Evolutionary conservation across 192 early-diverging fungal species (phyloP), one percentile per base, ranked within the genome.

Genomic region (Umbelopsis sp.): DNA sequence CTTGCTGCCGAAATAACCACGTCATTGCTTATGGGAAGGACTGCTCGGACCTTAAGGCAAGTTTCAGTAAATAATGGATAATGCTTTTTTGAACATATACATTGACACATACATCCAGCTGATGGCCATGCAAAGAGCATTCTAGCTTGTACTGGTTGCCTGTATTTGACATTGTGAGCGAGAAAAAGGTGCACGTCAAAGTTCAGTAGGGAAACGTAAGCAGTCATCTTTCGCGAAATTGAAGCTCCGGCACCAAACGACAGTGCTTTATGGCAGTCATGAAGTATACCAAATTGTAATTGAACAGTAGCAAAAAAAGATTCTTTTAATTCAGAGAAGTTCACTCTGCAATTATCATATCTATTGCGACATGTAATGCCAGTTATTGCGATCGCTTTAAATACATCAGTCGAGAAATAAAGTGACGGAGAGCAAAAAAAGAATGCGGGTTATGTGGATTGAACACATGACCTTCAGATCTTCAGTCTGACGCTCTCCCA

Each of bases 1-100:
- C 92, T 86, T 3, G 93, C 90, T 4, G 86, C 91, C 1, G 93
- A 91, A 17, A 91, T 75, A 20, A 97, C 72, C 5, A 84, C 36
- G 68, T 87, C 81, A 73, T 83, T 81, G 43, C 84, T 83, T 3
- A 87, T 81, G 3, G 86, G 77, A 24, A 78, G 79, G 1, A 96
- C 76, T 11, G 88, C 93, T 41, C 88, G 87, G 44, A 95, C 93
- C 91, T 93, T 4, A 66, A 43, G 24, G 14, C 43, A 29, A 34
- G 38, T 6, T 6, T 41, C 21, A 71, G 29, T 0, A 10, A 12
- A 71, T 21, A 7, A 12, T 7, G n/a, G 10, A 26, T 16, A 51
- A 9, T 17, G 3, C 44, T 25, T 9, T 0, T 32, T 4, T 7
- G 20, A 2, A 14, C 20, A 16, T 20, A 20, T 68, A 26, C n/a